phyloP scores from a whole-genome alignment of 176 grass and related monocot species.

The Eleusine indica region DNA sequence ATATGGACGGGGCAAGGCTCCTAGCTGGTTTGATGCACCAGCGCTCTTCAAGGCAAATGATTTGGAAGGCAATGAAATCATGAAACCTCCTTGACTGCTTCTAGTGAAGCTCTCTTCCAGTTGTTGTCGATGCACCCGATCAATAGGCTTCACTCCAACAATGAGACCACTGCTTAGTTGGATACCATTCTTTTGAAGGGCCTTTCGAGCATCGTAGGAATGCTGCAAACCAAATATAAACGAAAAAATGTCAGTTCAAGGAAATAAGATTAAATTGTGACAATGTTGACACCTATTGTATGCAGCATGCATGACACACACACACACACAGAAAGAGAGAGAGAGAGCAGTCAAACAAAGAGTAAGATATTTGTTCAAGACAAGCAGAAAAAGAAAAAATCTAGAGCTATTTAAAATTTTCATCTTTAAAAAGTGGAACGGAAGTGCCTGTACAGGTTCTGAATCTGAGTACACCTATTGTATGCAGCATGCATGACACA shows the following conservation, averaged over 20 bases:
- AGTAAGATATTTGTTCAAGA: not conserved
- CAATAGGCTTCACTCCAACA: conserved; percentile 87
- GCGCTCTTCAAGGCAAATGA: conserved; percentile 38
- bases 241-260: conserved; percentile 23
- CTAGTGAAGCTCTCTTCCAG: conserved; percentile 57
- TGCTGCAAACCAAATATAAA: conserved; percentile 45
- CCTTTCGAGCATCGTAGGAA: conserved; percentile 74
- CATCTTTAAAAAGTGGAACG: not conserved
- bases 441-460: not conserved
- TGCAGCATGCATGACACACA: not conserved
- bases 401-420: not conserved
- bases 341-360: not conserved
- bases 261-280: not conserved
- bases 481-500: not conserved
- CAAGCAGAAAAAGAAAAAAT: not conserved
- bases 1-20: conserved; percentile 55
- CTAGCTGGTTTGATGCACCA: conserved; percentile 48
- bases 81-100: conserved; percentile 69
- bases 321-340: not conserved
- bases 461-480: not conserved
- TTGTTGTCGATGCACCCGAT: conserved; percentile 60
- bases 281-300: not conserved
- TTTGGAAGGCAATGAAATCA: conserved; percentile 65
- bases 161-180: conserved; percentile 75
- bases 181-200: conserved; percentile 79